Conservation (phyloP, 176 grass and related monocot genomes). For the Thalia dealbata region DNA sequence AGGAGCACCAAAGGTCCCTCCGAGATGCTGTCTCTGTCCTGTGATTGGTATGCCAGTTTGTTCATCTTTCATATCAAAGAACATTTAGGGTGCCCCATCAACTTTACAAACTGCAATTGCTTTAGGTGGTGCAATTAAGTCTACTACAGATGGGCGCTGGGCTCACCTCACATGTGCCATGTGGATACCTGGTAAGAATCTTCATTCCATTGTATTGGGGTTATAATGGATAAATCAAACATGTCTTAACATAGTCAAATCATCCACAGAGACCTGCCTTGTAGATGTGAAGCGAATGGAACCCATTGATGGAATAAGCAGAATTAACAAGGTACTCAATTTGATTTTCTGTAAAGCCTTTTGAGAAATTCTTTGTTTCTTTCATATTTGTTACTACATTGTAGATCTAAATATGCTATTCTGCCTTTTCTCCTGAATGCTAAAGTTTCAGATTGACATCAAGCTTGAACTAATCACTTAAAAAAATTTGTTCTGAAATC, state of each 20-base stretch:
- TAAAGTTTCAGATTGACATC: neutral
- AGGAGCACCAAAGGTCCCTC: conserved; percentile 64
- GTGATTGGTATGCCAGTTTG: conserved; percentile 50
- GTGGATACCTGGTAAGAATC: conserved; percentile 79
- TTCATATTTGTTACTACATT: neutral
- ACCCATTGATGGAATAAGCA: conserved; percentile 91
- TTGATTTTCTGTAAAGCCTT: neutral
- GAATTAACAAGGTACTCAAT: conserved; percentile 74
- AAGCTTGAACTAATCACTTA: conserved; percentile 4
- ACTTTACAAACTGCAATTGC: neutral
- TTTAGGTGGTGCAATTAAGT: conserved; percentile 96
- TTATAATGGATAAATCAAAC: conserved; percentile 10
- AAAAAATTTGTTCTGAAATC: conserved; percentile 12
- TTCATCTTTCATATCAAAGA: neutral
- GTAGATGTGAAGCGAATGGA: conserved; percentile 96
- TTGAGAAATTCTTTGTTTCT: neutral
- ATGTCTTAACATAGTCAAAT: conserved; percentile 1
- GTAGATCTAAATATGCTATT: neutral
- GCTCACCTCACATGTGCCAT: conserved; percentile 95
- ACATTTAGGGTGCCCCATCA: conserved; percentile 6
- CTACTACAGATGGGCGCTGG: conserved; percentile 95
- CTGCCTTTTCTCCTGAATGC: neutral
- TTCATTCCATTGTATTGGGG: conserved; percentile 1
- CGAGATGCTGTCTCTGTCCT: conserved; percentile 91
- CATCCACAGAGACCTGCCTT: conserved; percentile 79